Evolutionary conservation across 306 rosid species (phyloP), one percentile per base, ranked within the genome.

Genomic region (Gleditsia sinensis): DNA sequence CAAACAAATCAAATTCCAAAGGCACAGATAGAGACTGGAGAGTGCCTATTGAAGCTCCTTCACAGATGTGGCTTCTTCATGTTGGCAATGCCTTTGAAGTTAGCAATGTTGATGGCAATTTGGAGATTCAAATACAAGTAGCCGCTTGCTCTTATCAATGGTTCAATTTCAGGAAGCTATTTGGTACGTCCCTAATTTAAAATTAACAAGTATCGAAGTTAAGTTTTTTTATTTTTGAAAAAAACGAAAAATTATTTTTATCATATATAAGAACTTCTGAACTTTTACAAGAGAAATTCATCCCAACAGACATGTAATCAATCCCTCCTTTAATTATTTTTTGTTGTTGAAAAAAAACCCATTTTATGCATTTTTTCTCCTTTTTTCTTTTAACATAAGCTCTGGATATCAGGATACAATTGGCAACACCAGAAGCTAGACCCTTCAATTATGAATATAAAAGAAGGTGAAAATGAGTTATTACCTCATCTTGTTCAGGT

Each of bases 61-160:
- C 97, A 19, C 96, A 85, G n/a, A 21, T 91, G 39, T 94, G 98
- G 98, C 62, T 94, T 0, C 85, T 91, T 0, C 98, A 94, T 56
- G 97, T 91, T 67, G 96, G 87, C 76, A 94, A 94, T 80, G 94
- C 98, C 39, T 89, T 81, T 45, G 84, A 89, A 61, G 37, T 43
- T 62, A 50, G 9, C 34, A 83, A 88, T 51, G 7, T 25, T 1
- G 50, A 86, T 32, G 92, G 90, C 2, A 85, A 54, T 62, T 78
- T 77, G 33, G 82, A 88, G 9, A 85, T 94, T 42, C 88, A 88
- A 74, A 84, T 94, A 14, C 92, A 71, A 2, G 98, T 96, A 12
- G 57, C 83, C 32, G 91, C 94, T 81, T 94, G 97, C 84, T 94
- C 97, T 28, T 94, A 94, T 67, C 88, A 86, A 2, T 94, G 98